Percentiles rank a stretch among this genome's conserved stretches.
phyloP scores from a whole-genome alignment of 805 yeast species.

The Candida maltosa region DNA sequence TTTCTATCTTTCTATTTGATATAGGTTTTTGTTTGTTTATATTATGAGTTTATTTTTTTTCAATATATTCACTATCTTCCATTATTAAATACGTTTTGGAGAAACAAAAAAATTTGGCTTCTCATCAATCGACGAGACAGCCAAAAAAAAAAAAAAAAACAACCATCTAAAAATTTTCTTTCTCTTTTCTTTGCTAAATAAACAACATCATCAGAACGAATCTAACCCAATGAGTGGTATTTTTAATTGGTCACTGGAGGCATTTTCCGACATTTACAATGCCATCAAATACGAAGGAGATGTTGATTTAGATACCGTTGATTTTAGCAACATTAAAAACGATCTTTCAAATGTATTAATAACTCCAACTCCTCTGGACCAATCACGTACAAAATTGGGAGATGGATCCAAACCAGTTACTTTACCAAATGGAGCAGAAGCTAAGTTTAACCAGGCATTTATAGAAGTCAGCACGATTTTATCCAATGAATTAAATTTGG shows the following conservation, averaged over 20 bases:
- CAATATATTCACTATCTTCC: no score
- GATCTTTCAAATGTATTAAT: constrained; percentile 46
- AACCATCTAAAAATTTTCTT: not conserved
- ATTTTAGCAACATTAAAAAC: constrained; percentile 25
- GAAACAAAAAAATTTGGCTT: no score
- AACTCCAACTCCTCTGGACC: constrained; percentile 41
- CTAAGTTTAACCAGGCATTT: constrained; percentile 63
- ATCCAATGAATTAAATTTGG: constrained; percentile 49
- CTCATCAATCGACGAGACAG: no score
- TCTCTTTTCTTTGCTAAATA: not conserved
- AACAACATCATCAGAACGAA: not conserved
- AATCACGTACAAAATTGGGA: constrained; percentile 46
- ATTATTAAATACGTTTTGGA: no score
- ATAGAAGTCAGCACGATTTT: constrained; percentile 59
- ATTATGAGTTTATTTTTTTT: no score
- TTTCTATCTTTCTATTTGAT: no score
- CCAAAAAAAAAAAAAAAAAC: not conserved
- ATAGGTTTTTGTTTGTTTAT: no score
- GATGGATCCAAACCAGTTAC: constrained; percentile 30
- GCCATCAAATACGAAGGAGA: constrained; percentile 30
- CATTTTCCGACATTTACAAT: constrained; percentile 44
- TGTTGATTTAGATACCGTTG: constrained; percentile 21
- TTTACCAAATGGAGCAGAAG: constrained; percentile 55
- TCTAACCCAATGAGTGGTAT: constrained; percentile 1
- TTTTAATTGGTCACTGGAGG: constrained; percentile 38